Evolutionary conservation across 257 asterid species (phyloP).

Genomic region (Solanum bulbocastanum): DNA sequence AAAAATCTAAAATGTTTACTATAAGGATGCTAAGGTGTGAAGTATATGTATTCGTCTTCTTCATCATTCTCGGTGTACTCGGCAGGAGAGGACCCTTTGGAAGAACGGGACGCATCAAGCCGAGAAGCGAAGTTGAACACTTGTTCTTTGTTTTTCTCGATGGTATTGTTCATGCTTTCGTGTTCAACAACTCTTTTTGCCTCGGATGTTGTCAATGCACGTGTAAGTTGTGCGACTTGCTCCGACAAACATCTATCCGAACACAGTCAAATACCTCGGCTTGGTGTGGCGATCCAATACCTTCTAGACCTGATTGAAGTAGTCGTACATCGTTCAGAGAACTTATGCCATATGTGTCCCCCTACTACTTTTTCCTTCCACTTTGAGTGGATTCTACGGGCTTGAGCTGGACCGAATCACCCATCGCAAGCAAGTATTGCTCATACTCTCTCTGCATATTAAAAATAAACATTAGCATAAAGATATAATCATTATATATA

Average conservation of each 20-base stretch:
- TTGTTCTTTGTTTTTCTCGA: no score
- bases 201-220: neutral
- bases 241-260: fast-evolving
- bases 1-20: no score
- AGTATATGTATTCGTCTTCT: neutral
- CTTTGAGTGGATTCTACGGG: neutral
- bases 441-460: neutral
- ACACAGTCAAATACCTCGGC: neutral
- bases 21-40: neutral
- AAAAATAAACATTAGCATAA: no score
- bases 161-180: neutral
- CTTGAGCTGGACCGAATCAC: neutral
- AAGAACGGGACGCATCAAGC: neutral
- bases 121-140: neutral
- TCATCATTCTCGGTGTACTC: neutral
- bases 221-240: neutral
- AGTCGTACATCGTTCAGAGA: neutral
- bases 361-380: neutral
- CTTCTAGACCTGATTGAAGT: neutral
- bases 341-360: neutral
- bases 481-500: no score
- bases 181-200: neutral
- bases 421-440: neutral
- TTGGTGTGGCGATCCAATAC: neutral
- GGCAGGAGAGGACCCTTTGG: neutral